Percentiles rank a stretch among this genome's conserved stretches.
These are phyloP conservation scores for Raffaelea arxii DNA, from an alignment of 2,329 filamentous ascomycete genomes.

Conservation along the genomic window DNA sequence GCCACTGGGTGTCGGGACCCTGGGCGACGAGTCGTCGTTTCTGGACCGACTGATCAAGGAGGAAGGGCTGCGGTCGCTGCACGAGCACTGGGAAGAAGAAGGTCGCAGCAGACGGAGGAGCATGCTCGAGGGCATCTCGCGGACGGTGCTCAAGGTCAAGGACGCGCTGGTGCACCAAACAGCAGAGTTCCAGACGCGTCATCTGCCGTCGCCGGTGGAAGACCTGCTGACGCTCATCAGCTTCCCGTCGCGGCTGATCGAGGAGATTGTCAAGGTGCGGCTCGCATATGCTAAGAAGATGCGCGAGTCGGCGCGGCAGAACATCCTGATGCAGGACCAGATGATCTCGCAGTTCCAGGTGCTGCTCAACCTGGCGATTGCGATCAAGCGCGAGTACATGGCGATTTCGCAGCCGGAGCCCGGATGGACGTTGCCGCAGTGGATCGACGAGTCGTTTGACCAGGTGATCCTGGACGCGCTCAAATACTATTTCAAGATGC, in stretches of 20 bases:
- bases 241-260: constrained; percentile 89
- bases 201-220: constrained; percentile 92
- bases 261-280: constrained; percentile 90
- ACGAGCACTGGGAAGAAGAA: constrained; percentile 52
- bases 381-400: constrained; percentile 84
- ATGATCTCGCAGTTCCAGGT: constrained; percentile 98
- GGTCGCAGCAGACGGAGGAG: constrained; percentile 48
- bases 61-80: constrained; percentile 84
- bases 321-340: constrained; percentile 88
- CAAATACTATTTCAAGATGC: constrained; percentile 97
- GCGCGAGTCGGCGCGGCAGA: constrained; percentile 89
- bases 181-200: constrained; percentile 72
- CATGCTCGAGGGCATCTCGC: constrained; percentile 74
- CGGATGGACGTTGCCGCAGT: constrained; percentile 91
- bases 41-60: constrained; percentile 92
- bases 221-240: constrained; percentile 93
- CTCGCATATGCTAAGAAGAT: constrained; percentile 88
- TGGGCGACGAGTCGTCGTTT: constrained; percentile 86
- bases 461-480: constrained; percentile 82
- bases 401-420: constrained; percentile 76
- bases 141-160: constrained; percentile 89
- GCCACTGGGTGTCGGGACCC: constrained; percentile 52
- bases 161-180: constrained; percentile 81
- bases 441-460: constrained; percentile 95
- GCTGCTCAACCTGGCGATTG: constrained; percentile 78